Percentiles rank a stretch among this genome's conserved stretches.
phyloP scores from a whole-genome alignment of 2,329 filamentous ascomycete genomes.

The Achaetomium macrosporum region DNA sequence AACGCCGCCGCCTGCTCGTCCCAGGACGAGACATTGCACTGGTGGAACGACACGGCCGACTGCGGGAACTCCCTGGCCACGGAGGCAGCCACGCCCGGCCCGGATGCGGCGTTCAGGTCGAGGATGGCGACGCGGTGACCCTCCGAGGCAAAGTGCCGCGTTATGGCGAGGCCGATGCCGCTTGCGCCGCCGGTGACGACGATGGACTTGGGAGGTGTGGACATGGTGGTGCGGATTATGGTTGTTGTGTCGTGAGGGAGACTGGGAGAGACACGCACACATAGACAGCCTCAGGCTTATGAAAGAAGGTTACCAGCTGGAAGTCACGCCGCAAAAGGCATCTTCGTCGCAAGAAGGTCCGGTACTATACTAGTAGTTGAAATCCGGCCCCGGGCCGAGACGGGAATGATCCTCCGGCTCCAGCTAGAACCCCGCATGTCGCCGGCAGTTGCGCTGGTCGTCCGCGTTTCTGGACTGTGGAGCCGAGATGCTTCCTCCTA shows the following conservation, averaged over 20 bases:
- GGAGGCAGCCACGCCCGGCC: conserved; percentile 21
- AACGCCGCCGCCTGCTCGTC: conserved; percentile 29
- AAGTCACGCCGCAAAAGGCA: no score
- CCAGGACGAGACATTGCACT: conserved; percentile 36
- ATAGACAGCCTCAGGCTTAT: neutral
- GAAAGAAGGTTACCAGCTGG: no score
- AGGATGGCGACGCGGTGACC: conserved; percentile 21
- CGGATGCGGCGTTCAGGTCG: conserved; percentile 16
- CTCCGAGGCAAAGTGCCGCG: conserved; percentile 18
- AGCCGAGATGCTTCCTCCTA: neutral
- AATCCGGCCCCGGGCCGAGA: neutral
- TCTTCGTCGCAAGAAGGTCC: neutral
- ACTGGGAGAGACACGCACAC: neutral
- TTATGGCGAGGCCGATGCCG: conserved; percentile 22
- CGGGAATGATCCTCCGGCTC: neutral
- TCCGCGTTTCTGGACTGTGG: neutral
- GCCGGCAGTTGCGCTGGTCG: neutral
- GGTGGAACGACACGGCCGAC: conserved; percentile 27
- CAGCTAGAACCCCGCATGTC: neutral
- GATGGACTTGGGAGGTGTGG: conserved; percentile 13
- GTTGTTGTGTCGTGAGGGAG: neutral
- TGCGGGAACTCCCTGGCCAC: conserved; percentile 24
- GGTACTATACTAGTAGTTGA: neutral
- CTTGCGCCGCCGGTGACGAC: conserved; percentile 23
- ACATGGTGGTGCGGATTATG: neutral